Conservation (phyloP, 495 filamentous ascomycete species). For the Amphirosellinia nigrospora region DNA sequence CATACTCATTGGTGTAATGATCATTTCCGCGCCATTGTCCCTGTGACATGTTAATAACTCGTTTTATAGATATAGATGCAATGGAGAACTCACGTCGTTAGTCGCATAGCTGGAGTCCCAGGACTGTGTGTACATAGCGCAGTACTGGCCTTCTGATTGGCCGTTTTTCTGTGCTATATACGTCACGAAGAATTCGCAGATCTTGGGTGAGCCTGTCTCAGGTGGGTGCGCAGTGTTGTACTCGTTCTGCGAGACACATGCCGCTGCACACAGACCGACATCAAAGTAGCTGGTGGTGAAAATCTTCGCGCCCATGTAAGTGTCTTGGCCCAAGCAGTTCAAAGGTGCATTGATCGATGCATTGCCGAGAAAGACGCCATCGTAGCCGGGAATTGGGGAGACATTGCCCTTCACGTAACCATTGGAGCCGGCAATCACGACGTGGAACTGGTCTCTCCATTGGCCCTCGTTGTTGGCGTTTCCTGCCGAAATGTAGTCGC, state of each 20-base stretch:
- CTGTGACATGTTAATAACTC: constrained; percentile 15
- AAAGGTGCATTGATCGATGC: constrained; percentile 51
- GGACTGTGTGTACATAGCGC: constrained; percentile 34
- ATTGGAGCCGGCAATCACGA: constrained; percentile 53
- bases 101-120: constrained; percentile 34
- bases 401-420: constrained; percentile 43
- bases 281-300: constrained; percentile 50
- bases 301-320: constrained; percentile 51
- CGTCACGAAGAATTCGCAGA: constrained; percentile 57
- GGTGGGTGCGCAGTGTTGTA: constrained; percentile 43
- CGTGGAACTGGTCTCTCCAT: constrained; percentile 47
- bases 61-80: neutral
- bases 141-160: constrained; percentile 35
- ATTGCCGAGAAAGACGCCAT: constrained; percentile 42
- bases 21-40: constrained; percentile 26
- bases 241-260: constrained; percentile 49
- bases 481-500: constrained; percentile 36
- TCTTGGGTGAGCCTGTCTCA: constrained; percentile 36
- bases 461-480: constrained; percentile 49
- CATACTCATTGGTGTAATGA: constrained; percentile 24
- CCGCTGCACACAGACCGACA: constrained; percentile 45
- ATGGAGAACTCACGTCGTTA: constrained; percentile 30
- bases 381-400: constrained; percentile 38
- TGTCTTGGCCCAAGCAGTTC: constrained; percentile 34
- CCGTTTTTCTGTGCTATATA: constrained; percentile 53